Evolutionary conservation across 2,329 filamentous ascomycete genomes (phyloP), one percentile per base, ranked within the genome.

Genomic region (Lasiodiplodia citricola): DNA sequence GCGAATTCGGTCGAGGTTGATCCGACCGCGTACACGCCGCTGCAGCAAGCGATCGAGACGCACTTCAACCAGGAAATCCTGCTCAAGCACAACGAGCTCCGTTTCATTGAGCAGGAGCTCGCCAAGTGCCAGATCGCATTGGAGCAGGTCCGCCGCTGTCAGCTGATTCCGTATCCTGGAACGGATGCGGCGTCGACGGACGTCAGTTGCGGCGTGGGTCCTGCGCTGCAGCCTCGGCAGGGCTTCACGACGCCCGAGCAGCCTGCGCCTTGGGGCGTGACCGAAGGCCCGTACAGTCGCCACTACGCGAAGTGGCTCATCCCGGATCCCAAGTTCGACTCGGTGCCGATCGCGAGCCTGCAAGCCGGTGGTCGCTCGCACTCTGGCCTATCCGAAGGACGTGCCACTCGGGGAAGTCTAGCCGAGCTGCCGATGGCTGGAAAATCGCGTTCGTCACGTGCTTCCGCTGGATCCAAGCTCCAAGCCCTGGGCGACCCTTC

Each of bases 271-370:
- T 97, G 94, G 84, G 95, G 95, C 73, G 93, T 97, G 68, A 89
- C 90, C 18, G 93, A 97, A 75, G 96, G 96, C 13, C 94, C 96
- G 2, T 98, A 98, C 81, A 91, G 94, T 70, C 90, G 94, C 73
- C 96, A 98, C 82, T 97, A 97, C 81, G 90, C 93, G 77, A 93
- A 92, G 84, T 99, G 96, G 96, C 88, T 99, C 73, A 90, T 98
- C 70, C 92, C 92, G 64, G 94, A 97, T 80, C 87, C 92, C 68
- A 88, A 88, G 60, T 98, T 98, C 80, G 95, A 97, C 70, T 77
- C 83, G 13, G 74, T 81, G 52, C 80, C 81, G 4, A 76, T 80
- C 70, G 77, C 75, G 68, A 73, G 73, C 64, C 74, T 79, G 68
- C 74, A 75, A 54, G 74, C 77, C 72, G 73, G 75, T 72, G 73